Base-by-base conservation (phyloP, 1,284 basidiomycete genomes). In the Omphalotus olearius region DNA sequence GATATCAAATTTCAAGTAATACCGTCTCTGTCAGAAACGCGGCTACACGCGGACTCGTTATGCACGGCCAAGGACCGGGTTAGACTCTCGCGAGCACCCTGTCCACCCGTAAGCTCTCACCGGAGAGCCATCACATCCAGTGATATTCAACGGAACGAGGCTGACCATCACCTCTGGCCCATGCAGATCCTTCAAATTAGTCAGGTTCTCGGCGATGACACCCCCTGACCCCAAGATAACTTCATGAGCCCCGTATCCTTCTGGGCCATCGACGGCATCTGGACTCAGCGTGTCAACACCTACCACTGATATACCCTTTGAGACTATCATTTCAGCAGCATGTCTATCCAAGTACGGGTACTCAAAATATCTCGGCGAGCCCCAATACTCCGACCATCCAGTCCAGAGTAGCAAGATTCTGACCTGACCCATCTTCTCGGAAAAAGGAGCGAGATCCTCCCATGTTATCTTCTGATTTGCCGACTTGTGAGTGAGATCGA, bases 131-230 rank as follows among this genome's bases (percentile, higher is more conserved):
- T 88, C 85, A n/a, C 74, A 70, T 1, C 71, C 75, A 5, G 66
- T 65, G 16, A 88, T 54, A 47, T 74, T 79, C 50, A 88, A 64
- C 0, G 85, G 86, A 14, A 78, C 64, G 39, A 87, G 59, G 52
- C 72, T 79, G 18, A 84, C 75, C 50, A 75, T 69, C 55, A 72
- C 73, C 11, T 72, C 66, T 7, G 58, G 25, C 23, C 38, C 60
- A 39, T 64, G 51, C 17, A 80, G 63, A 18, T 61, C 58, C 17
- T 68, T 70, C 55, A 82, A 63, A 58, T 76, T 81, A 25, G 71
- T 76, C 57, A 88, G 57, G 54, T 88, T 88, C 68, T 88, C 85
- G n/a, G 76, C 83, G 51, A 88, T 82, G 6, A 85, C 59, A 1
- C 75, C 73, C 0, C 78, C 83, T 0, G 68, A 69, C 20, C 80